These are phyloP conservation scores for Metarhizium sp. DNA, from an alignment of 2,329 filamentous ascomycete species.

Conservation along the genomic window DNA sequence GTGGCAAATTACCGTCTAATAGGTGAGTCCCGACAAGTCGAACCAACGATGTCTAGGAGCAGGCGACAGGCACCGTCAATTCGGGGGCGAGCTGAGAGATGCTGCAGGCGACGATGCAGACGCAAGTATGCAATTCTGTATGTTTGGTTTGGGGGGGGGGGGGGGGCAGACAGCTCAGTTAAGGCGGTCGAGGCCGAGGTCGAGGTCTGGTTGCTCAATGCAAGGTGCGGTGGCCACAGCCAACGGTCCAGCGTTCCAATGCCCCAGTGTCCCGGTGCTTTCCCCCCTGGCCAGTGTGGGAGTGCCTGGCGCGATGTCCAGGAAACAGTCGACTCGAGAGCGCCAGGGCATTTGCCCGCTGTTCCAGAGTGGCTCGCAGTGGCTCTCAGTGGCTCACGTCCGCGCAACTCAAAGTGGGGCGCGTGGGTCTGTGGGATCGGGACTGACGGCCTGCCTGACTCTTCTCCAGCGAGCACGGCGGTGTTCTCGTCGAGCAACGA, in stretches of 20 bases:
- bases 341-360: neutral
- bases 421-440: slow-evolving; percentile 5
- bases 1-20: slow-evolving; percentile 1
- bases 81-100: slow-evolving; percentile 4
- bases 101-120: slow-evolving; percentile 7
- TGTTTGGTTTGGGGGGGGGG: neutral
- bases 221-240: no score
- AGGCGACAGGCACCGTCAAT: neutral
- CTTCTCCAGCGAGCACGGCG: no score
- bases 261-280: no score
- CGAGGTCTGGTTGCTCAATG: neutral
- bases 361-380: neutral
- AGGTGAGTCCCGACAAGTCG: slow-evolving; percentile 1
- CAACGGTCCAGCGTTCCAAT: no score
- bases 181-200: slow-evolving; percentile 1
- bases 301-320: no score
- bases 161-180: slow-evolving; percentile 5
- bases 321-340: no score
- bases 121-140: neutral
- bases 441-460: neutral
- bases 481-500: no score
- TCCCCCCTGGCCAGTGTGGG: no score
- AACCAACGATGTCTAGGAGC: neutral
- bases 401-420: neutral
- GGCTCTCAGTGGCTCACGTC: neutral